phyloP scores from a whole-genome alignment of 2,329 filamentous ascomycete species.

The Aspergillus proliferans region DNA sequence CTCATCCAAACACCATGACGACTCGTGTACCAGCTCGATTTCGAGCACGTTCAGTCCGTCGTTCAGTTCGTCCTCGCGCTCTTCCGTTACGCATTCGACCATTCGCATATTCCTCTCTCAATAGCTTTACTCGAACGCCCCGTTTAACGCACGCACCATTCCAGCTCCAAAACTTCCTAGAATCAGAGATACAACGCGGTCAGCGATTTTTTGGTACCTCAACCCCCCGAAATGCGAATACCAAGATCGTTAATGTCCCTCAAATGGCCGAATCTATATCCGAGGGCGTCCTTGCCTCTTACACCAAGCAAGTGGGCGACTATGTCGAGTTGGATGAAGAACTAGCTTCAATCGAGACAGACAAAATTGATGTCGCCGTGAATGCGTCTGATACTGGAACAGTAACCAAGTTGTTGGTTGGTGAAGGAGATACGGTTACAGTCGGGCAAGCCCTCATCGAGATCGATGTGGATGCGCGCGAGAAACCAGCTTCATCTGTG shows the following conservation, averaged over 20 bases:
- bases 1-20: too few relatives aligned
- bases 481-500: background rate
- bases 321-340: constrained; percentile 89
- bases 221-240: background rate
- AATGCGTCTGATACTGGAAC: constrained; percentile 84
- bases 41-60: too few relatives aligned
- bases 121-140: too few relatives aligned
- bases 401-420: constrained; percentile 80
- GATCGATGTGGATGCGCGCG: constrained; percentile 38
- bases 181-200: too few relatives aligned
- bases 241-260: background rate
- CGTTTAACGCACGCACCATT: too few relatives aligned
- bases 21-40: too few relatives aligned
- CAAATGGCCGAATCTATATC: constrained; percentile 86
- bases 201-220: background rate
- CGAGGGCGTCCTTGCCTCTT: constrained; percentile 88
- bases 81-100: too few relatives aligned
- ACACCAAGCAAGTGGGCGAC: constrained; percentile 81
- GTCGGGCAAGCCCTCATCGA: constrained; percentile 83
- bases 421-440: constrained; percentile 84
- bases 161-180: too few relatives aligned
- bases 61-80: too few relatives aligned
- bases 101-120: too few relatives aligned
- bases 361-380: constrained; percentile 94
- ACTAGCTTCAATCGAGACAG: constrained; percentile 92